Evolutionary conservation across 1,139 yeast species (phyloP), one percentile per base, ranked within the genome.

Genomic region (Sugiyamaella paludigena): DNA sequence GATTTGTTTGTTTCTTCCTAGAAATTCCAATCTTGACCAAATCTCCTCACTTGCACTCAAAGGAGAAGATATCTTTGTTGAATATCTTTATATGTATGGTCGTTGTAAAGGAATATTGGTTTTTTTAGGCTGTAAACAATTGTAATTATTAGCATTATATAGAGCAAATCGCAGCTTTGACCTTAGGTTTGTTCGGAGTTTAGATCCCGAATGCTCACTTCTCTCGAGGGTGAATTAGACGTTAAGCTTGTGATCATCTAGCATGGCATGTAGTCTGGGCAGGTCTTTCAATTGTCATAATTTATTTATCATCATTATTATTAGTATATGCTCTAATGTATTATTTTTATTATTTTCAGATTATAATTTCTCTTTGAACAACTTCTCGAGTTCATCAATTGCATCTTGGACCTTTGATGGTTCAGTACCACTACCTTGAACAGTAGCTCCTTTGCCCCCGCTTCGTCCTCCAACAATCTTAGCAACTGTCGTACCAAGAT

Each of bases 381-480:
- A 66, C 58, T 76, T 73, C 55, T 76, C 76, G 48, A 91, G 79
- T 58, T 83, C 88, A 36, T 76, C 79, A 56, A 91, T 74, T 29
- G 98, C 99, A 37, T 75, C 78, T 39, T 75, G 75, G 50, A 89
- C 76, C 57, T 87, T 87, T 38, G 72, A 76, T 36, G 82, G 78
- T 54, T 87, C 86, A 61, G 84, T 88, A 62, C 98, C 98, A 82
- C 89, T 85, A 69, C 99, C 99, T 74, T 92, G 98, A 58, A 89
- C 88, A 52, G 91, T 83, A 60, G 89, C 87, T 54, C 97, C 98
- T 72, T 88, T 92, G 68, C 99, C 99, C 71, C 99, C 99, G 52
- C 96, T 95, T 69, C 86, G 87, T 69, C 99, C 99, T 58, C 98
- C 99, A 60, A 94, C 81, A 61, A 77, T 75, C 47, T 74, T 71